Evolutionary conservation across 192 early-diverging fungal genomes (phyloP), one percentile per base, ranked within the genome.

Genomic region (Coemansia sp.): DNA sequence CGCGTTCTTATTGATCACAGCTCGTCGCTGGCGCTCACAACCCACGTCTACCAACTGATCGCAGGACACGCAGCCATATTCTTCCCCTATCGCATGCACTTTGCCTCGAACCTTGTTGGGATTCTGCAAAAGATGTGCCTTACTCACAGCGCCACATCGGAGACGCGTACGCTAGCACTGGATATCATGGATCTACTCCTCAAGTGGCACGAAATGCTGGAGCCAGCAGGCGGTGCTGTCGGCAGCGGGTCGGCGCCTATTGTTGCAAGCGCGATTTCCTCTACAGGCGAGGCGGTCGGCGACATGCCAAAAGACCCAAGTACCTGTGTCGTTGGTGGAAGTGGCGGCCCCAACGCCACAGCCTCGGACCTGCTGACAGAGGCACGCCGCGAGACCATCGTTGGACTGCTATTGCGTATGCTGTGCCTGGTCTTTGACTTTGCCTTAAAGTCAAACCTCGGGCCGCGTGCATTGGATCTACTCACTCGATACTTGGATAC

Each of bases 1-100:
- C 91, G 91, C 42, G 88, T 96, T 41, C 85, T 99, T 8, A 86
- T 95, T 3, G 98, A 99, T 68, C 94, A 99, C 71, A 93, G 91
- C n/a, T 92, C 97, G 58, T 91, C 90, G 62, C 86, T 94, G 27
- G 86, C 93, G 9, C 95, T 98, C 68, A 83, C 97, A 32, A 87
- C 95, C 24, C 92, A 93, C 50, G 89, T 98, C 1, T 99, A 96
- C 75, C 94, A 95, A 77, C 76, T 95, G 9, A 85, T 99, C 51
- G 89, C 96, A 1, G 89, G 92, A 17, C 94, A 98, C 32, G 87
- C 93, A 0, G 90, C 92, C 51, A 81, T 96, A 53, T 99, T 98
- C 70, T 99, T 93, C 80, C 89, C 93, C 29, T 89, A 87, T 64
- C 87, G 94, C 10, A 89, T 92, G 56, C 91, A 95, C 71, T 98